phyloP scores from a whole-genome alignment of 371 early-diverging fungal genomes.

The Neoconidiobolus thromboides region DNA sequence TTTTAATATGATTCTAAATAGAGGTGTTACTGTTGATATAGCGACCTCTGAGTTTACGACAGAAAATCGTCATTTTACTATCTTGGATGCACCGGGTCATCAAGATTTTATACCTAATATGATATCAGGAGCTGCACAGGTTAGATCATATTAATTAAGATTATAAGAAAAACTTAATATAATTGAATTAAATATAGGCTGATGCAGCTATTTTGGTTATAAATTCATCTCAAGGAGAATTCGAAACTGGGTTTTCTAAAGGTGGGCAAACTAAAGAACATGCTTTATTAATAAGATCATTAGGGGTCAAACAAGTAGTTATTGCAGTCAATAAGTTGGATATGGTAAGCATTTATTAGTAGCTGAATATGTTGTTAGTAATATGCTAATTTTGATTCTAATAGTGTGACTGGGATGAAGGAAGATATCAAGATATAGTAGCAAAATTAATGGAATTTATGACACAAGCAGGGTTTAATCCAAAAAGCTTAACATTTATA shows the following conservation, averaged over 20 bases:
- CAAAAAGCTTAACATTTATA: constrained; percentile 79
- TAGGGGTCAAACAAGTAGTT: constrained; percentile 93
- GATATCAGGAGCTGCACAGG: constrained; percentile 95
- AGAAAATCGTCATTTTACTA: constrained; percentile 81
- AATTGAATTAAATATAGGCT: constrained; percentile 30
- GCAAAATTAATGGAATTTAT: constrained; percentile 84
- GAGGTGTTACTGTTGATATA: constrained; percentile 93
- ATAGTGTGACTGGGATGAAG: constrained; percentile 56
- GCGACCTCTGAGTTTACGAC: constrained; percentile 96
- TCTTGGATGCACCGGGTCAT: constrained; percentile 98
- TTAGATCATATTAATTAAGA: constrained; percentile 4
- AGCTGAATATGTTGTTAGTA: not conserved
- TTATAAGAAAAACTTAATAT: not conserved
- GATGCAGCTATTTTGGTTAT: constrained; percentile 95
- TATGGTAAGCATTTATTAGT: constrained; percentile 33
- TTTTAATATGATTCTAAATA: not conserved
- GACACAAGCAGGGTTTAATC: constrained; percentile 90
- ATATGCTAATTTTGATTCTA: not conserved
- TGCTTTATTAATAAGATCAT: constrained; percentile 92
- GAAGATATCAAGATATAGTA: constrained; percentile 83
- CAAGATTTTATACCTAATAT: constrained; percentile 99
- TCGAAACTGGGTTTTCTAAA: constrained; percentile 98
- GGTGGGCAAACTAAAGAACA: constrained; percentile 99
- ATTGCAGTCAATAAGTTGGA: constrained; percentile 99
- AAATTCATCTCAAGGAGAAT: constrained; percentile 89